Base-by-base conservation (phyloP, 2,329 filamentous ascomycete genomes). In the Trichophaea hybrida region DNA sequence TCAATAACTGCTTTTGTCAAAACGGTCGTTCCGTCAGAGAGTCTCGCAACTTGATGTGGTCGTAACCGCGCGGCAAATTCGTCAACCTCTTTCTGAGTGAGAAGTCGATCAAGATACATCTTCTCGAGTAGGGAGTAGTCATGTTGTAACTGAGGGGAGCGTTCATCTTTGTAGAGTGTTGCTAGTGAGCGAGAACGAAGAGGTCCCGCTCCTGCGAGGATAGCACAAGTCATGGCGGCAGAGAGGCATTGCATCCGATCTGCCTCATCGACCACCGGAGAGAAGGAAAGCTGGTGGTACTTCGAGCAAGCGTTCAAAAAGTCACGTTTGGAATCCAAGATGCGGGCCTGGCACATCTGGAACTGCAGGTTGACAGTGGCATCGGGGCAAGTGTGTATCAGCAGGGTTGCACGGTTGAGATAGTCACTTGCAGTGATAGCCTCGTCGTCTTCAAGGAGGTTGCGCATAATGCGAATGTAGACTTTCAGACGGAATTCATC, bases 391-490 rank as follows among this genome's bases (percentile, higher is more conserved):
- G 80, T 83, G 75, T 87, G 82, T 71, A 95, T 88, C 66, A 96
- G 78, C 70, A 93, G 91, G 75, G 96, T 97, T 72, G 94, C 85
- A 73, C 91, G 90, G 77, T 96, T 96, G 69, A 98, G 79, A 71
- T 90, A 94, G 44, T 80, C 81, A 71, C 94, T 88, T 46, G 93
- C 93, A 38, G 80, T 79, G 1, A 85, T 88, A 6, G 88, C 85
- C 74, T 97, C 90, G 71, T 95, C 91, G 52, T 90, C 88, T 75
- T 98, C 91, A 63, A 98, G 80, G 71, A 93, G 94, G 75, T 94
- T 86, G 63, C 93, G 82, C 70, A 94, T 89, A 70, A 98, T 95
- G 61, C 91, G 86, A 67, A 97, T 85, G 88, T 91, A 97, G 58
- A 93, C 81, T 58, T 78, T 78, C 6, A 88, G 88, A 73, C 89